Evolutionary conservation across 345 rosid species (phyloP).

Genomic region (Gynandropsis gynandra): DNA sequence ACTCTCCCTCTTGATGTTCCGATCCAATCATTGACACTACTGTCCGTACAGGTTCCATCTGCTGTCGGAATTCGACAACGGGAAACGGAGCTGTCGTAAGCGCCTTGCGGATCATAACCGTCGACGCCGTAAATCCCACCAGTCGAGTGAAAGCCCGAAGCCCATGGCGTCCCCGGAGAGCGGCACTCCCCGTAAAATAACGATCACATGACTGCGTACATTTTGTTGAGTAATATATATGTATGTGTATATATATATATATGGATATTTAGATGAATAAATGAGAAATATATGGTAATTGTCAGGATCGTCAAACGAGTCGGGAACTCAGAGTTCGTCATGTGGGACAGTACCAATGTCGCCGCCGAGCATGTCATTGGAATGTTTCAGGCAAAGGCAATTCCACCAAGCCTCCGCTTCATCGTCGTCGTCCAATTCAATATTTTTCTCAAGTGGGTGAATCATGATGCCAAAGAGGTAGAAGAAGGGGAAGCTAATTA

Average conservation of each 20-base stretch:
- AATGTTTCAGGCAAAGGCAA: constrained; percentile 63
- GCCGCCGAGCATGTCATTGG: constrained; percentile 68
- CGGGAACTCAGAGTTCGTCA: constrained; percentile 42
- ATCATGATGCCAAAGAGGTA: neutral
- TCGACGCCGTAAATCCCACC: constrained; percentile 75
- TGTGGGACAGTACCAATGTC: constrained; percentile 54
- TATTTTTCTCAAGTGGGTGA: constrained; percentile 58
- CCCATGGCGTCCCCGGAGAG: constrained; percentile 29
- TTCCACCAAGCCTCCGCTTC: constrained; percentile 40
- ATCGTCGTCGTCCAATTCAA: constrained; percentile 48
- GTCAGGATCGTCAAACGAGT: constrained; percentile 54
- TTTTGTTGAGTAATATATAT: neutral
- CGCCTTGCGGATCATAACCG: constrained; percentile 96
- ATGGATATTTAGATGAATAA: neutral
- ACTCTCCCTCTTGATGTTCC: too few relatives aligned
- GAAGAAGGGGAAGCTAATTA: neutral
- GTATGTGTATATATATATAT: too few relatives aligned
- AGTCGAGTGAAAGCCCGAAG: constrained; percentile 41
- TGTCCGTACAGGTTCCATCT: constrained; percentile 62
- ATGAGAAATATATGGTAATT: neutral
- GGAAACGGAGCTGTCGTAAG: constrained; percentile 95
- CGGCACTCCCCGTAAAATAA: constrained; percentile 33
- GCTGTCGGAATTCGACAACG: constrained; percentile 89
- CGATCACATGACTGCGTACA: constrained; percentile 25
- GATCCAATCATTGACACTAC: constrained; percentile 3